Base-by-base conservation (phyloP, 768 basidiomycete genomes). In the Boletellus sp. region DNA sequence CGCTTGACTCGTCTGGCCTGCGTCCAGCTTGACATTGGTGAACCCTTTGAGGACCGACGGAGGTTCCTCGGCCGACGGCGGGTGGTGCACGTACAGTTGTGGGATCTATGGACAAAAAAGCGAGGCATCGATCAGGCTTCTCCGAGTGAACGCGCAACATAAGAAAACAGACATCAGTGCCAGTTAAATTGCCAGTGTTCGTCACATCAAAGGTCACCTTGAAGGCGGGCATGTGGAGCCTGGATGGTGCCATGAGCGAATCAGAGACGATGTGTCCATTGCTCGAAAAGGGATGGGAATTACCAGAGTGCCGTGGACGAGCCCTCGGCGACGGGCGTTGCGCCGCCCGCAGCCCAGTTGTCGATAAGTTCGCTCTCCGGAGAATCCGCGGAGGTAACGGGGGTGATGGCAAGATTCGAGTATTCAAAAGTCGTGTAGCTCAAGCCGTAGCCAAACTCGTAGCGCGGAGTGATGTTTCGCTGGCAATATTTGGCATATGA, bases 371-470 rank as follows among this genome's bases (percentile, higher is more conserved):
- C 69, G 4, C 40, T 48, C 47, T 69, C 52, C 4, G 63, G 54
- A 7, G n/a, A n/a, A n/a, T 75, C 70, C 31, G 65, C 63, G 16
- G 56, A 50, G 9, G 60, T 46, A 4, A 86, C 64, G 47, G 72
- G 70, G 15, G 62, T 63, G 31, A 89, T 68, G 3, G 72, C 55
- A 11, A 94, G 70, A 28, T 77, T 70, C 37, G 75, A 80, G 65
- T 91, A 94, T 28, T 77, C 67, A 66, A 94, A 97, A 2, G 70
- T 77, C 34, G 94, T 87, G 72, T 96, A 97, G 48, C 84, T 87
- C 61, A 94, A 65, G 0, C 94, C 94, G 63, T 84, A 94, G 5
- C 94, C 94, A 64, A 97, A 97, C 61, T 90, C 89, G 60, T 82
- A 92, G 33, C 87, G 86, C 4, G 90, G 90, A 0, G 75, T 75